These are phyloP conservation scores for Phytophthora pisi DNA, from an alignment of 352 stramenopile species.

Conservation along the genomic window DNA sequence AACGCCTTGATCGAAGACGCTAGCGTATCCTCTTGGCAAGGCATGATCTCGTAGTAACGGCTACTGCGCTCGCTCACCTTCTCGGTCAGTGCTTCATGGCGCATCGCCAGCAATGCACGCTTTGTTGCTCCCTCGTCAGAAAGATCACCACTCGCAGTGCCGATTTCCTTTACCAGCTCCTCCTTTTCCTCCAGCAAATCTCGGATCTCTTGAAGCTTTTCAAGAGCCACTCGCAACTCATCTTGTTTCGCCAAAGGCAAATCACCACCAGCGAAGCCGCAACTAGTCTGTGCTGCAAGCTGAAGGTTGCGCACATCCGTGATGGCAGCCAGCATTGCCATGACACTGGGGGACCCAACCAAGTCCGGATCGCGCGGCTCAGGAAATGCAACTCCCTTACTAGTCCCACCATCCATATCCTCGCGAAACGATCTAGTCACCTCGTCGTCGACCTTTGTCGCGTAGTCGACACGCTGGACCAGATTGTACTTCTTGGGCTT, in stretches of 20 bases:
- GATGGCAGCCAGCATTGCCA: conserved; percentile 66
- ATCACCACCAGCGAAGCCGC: conserved; percentile 50
- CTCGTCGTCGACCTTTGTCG: conserved; percentile 61
- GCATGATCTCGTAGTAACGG: conserved; percentile 84
- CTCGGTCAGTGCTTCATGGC: conserved; percentile 61
- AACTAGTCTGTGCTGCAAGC: conserved; percentile 58
- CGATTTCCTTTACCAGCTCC: conserved; percentile 55
- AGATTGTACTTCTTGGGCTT: conserved; percentile 79
- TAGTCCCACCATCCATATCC: conserved; percentile 25
- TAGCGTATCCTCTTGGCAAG: conserved; percentile 68
- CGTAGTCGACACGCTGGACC: conserved; percentile 60
- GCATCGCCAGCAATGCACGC: conserved; percentile 52
- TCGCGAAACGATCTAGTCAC: conserved; percentile 62
- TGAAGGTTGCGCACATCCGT: conserved; percentile 76
- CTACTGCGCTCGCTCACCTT: conserved; percentile 74
- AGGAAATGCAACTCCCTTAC: conserved; percentile 31
- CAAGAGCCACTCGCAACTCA: conserved; percentile 52
- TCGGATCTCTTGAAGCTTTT: conserved; percentile 56
- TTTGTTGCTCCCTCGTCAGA: conserved; percentile 46
- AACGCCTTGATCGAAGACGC: conserved; percentile 68
- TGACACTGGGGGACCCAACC: conserved; percentile 36
- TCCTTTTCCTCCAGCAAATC: conserved; percentile 55
- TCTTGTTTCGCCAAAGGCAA: conserved; percentile 70
- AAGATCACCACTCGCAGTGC: conserved; percentile 50
- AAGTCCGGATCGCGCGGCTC: conserved; percentile 42